Evolutionary conservation across 768 basidiomycete genomes (phyloP).

Genomic region (Kwoniella heveanensis): DNA sequence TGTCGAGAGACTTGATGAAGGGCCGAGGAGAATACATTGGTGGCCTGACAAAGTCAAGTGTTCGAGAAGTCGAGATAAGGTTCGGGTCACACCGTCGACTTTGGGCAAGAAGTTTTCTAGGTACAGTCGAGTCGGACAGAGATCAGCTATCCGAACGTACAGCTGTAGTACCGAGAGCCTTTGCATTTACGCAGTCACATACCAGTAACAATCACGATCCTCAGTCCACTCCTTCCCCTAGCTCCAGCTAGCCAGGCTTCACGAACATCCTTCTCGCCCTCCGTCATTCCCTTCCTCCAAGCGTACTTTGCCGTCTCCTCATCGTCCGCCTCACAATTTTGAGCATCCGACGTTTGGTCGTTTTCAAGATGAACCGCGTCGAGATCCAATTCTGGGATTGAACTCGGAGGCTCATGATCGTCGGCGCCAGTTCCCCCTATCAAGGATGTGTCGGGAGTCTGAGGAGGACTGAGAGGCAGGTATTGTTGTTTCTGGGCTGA

Average conservation of each 20-base stretch:
- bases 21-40: constrained; percentile 59
- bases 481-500: background rate
- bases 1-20: constrained; percentile 55
- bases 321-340: background rate
- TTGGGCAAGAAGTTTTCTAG: constrained; percentile 59
- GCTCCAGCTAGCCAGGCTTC: constrained; percentile 33
- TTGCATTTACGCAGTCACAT: too few relatives aligned
- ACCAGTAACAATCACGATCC: constrained; percentile 54
- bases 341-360: background rate
- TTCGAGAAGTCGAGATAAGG: constrained; percentile 58
- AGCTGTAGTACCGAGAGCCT: too few relatives aligned
- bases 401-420: background rate
- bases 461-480: constrained; percentile 27
- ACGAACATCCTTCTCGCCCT: constrained; percentile 34
- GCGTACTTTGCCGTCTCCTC: constrained; percentile 5
- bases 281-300: constrained; percentile 39
- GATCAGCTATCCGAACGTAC: too few relatives aligned
- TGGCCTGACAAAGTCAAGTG: constrained; percentile 59
- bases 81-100: constrained; percentile 60
- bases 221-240: constrained; percentile 43
- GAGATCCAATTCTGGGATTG: constrained; percentile 17
- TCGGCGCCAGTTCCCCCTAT: background rate
- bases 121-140: too few relatives aligned
- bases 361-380: constrained; percentile 1
- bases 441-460: constrained; percentile 22